Percentiles rank a stretch among this genome's conserved stretches.
Conservation (phyloP, 106 monocot genomes). For the Cymbidium sinense region DNA sequence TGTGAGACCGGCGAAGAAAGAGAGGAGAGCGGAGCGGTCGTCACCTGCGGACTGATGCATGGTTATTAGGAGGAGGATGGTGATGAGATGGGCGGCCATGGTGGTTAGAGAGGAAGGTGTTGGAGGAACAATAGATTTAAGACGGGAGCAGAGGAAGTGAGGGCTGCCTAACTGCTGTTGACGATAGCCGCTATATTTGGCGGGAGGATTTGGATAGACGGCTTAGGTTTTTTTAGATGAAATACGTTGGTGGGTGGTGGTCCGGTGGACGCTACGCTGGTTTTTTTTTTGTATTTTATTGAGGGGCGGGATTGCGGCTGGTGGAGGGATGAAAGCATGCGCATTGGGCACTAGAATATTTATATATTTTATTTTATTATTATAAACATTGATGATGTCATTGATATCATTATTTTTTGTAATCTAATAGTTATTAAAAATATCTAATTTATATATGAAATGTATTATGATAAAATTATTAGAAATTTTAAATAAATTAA, state of each 20-base stretch:
- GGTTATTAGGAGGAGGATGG: neutral
- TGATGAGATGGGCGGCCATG: neutral
- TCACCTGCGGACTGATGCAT: neutral
- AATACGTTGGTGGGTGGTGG: constrained; percentile 1
- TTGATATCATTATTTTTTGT: too few species aligned
- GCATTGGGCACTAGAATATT: neutral
- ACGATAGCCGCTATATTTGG: constrained; percentile 37
- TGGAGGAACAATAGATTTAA: constrained; percentile 30
- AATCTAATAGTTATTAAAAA: too few species aligned
- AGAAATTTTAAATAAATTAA: too few species aligned
- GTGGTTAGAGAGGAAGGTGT: neutral
- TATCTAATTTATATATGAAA: too few species aligned
- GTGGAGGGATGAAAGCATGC: neutral
- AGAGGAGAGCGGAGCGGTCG: constrained; percentile 39
- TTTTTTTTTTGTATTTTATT: neutral
- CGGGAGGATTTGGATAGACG: constrained; percentile 2
- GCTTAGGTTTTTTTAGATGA: neutral
- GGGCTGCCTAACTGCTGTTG: constrained; percentile 44
- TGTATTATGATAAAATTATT: too few species aligned
- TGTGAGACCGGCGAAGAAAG: constrained; percentile 24
- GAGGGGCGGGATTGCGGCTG: neutral
- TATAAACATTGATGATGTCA: too few species aligned
- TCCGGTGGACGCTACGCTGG: too few species aligned
- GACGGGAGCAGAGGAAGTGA: neutral
- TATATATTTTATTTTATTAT: too few species aligned